A percentile compares a stretch with the other conserved stretches of the same genome.
phyloP scores from a whole-genome alignment of 768 basidiomycete species.

The Pleurotus citrinopileatus region DNA sequence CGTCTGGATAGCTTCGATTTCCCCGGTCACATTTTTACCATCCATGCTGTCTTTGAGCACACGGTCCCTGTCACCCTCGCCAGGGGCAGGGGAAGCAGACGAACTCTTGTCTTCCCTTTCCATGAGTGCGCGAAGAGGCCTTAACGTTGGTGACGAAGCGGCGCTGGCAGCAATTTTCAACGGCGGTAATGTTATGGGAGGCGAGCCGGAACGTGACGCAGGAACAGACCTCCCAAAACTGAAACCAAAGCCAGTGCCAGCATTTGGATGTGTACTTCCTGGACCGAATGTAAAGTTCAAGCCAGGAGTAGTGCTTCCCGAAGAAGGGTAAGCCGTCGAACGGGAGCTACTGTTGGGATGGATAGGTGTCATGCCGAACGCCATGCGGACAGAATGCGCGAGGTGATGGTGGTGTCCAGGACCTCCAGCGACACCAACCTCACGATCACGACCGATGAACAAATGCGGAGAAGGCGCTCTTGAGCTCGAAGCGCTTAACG shows the following conservation, averaged over 20 bases:
- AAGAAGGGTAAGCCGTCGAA: slow-evolving; percentile 19
- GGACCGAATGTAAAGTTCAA: not conserved
- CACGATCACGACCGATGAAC: slow-evolving; percentile 19
- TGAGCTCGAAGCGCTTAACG: slow-evolving; percentile 49
- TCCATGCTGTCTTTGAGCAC: slow-evolving; percentile 13
- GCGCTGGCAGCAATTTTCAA: slow-evolving; percentile 40
- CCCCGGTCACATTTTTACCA: slow-evolving; percentile 15
- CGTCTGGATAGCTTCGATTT: slow-evolving; percentile 11
- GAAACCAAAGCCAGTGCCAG: not conserved
- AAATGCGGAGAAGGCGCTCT: slow-evolving; percentile 58
- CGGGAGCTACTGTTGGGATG: slow-evolving; percentile 22
- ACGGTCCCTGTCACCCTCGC: slow-evolving; percentile 9
- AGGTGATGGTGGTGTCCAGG: slow-evolving; percentile 54
- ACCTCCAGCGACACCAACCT: slow-evolving; percentile 7
- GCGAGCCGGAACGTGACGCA: slow-evolving; percentile 59
- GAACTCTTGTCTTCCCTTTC: not conserved
- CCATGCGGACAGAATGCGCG: slow-evolving; percentile 80
- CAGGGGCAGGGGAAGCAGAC: slow-evolving; percentile 4
- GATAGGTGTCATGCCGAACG: slow-evolving; percentile 93
- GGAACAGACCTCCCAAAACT: slow-evolving; percentile 38
- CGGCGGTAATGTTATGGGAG: slow-evolving; percentile 72
- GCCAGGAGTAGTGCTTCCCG: slow-evolving; percentile 5
- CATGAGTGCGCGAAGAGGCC: slow-evolving; percentile 5
- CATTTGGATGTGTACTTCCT: not conserved
- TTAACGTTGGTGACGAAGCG: slow-evolving; percentile 6